These are phyloP conservation scores for Backusella psychrophila DNA, from an alignment of 192 early-diverging fungal genomes.

Conservation along the genomic window DNA sequence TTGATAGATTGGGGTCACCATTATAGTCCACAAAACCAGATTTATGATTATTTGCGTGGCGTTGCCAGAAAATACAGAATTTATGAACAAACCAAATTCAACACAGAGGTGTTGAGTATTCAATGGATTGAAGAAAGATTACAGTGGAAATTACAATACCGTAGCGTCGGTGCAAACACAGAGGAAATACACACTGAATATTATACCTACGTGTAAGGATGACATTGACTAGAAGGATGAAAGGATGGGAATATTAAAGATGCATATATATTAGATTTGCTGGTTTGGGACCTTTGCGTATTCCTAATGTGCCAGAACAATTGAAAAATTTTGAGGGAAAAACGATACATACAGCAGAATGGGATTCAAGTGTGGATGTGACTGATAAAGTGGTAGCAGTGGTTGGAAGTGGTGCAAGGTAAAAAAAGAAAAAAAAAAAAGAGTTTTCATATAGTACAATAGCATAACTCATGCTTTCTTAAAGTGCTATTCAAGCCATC, in stretches of 20 bases:
- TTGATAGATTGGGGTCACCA: constrained; percentile 33
- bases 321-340: constrained; percentile 49
- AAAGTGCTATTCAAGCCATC: constrained; percentile 49
- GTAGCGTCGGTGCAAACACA: background rate
- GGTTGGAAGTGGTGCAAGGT: constrained; percentile 53
- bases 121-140: constrained; percentile 35
- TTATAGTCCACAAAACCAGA: constrained; percentile 39
- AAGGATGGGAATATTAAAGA: background rate
- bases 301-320: constrained; percentile 47
- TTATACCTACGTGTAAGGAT: constrained; percentile 9
- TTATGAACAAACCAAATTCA: constrained; percentile 38
- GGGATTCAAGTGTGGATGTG: constrained; percentile 48
- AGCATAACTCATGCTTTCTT: background rate
- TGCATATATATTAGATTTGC: constrained; percentile 19
- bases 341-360: constrained; percentile 52
- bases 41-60: constrained; percentile 36
- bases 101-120: constrained; percentile 34
- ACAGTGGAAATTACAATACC: constrained; percentile 34
- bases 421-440: constrained; percentile 1
- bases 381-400: constrained; percentile 45
- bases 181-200: background rate
- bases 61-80: constrained; percentile 37
- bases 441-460: background rate
- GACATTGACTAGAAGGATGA: background rate
- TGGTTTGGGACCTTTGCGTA: constrained; percentile 47